Evolutionary conservation across 2,329 filamentous ascomycete species (phyloP).

Genomic region (Orbilia oligospora): DNA sequence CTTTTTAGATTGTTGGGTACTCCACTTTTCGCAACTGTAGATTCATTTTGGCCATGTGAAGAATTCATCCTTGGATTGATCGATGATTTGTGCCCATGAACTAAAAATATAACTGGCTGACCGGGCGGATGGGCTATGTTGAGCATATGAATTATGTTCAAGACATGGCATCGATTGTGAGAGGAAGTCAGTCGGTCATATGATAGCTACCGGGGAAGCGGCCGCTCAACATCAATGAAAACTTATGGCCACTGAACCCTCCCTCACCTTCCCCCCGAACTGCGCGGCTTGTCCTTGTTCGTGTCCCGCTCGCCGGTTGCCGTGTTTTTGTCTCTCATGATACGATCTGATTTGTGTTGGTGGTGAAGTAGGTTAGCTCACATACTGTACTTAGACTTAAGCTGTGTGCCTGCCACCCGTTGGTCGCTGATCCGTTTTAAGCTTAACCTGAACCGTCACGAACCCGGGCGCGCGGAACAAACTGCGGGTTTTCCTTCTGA

Average conservation of each 20-base stretch:
- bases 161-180: neutral
- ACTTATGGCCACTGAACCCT: neutral
- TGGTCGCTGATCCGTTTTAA: constrained; percentile 15
- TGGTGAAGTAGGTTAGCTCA: too few relatives aligned
- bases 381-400: too few relatives aligned
- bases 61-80: neutral
- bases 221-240: neutral
- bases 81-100: neutral
- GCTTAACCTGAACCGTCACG: constrained; percentile 15
- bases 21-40: neutral
- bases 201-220: neutral
- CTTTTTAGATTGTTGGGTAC: neutral
- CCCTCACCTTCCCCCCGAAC: too few relatives aligned
- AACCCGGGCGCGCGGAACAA: constrained; percentile 15
- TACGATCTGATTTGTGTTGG: constrained; percentile 21
- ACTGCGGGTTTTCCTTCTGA: neutral
- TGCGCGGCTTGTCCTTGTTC: constrained; percentile 7
- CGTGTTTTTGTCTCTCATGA: constrained; percentile 10
- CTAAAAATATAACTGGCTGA: neutral
- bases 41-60: constrained; percentile 8
- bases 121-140: neutral
- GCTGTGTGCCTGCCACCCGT: neutral
- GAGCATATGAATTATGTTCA: neutral
- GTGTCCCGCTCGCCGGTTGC: neutral
- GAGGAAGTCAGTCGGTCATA: neutral